Conservation (phyloP, 306 rosid genomes). For the Dalbergia cultrata region DNA sequence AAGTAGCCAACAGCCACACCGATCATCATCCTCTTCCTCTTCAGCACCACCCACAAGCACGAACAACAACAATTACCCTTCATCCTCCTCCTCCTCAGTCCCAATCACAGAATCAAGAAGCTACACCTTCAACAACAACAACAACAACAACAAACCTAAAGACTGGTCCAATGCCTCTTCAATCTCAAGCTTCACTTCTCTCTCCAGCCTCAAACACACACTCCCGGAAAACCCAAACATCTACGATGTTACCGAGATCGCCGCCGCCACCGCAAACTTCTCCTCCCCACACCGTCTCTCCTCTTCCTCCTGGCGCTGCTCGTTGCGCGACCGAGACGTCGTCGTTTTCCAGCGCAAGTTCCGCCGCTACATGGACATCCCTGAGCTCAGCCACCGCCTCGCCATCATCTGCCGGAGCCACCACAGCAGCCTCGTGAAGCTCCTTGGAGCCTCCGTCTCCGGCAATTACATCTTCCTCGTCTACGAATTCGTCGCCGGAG, state of each 20-base stretch:
- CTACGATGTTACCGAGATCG: slow-evolving; percentile 73
- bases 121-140: slow-evolving; percentile 26
- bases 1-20: not conserved
- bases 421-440: slow-evolving; percentile 75
- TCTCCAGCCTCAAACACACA: slow-evolving; percentile 64
- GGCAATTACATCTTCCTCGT: slow-evolving; percentile 69
- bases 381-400: slow-evolving; percentile 64
- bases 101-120: slow-evolving; percentile 51
- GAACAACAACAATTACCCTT: slow-evolving; percentile 6
- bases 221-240: slow-evolving; percentile 80
- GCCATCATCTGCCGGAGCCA: slow-evolving; percentile 70
- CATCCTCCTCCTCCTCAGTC: slow-evolving; percentile 22
- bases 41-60: not conserved
- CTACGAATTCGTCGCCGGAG: slow-evolving; percentile 79
- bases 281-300: slow-evolving; percentile 40
- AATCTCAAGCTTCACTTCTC: slow-evolving; percentile 61
- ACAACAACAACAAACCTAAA: not conserved
- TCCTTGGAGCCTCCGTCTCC: slow-evolving; percentile 82
- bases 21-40: not conserved
- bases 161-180: slow-evolving; percentile 67
- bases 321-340: slow-evolving; percentile 61
- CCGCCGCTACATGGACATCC: slow-evolving; percentile 59
- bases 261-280: slow-evolving; percentile 71
- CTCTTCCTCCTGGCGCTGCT: slow-evolving; percentile 82
- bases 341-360: slow-evolving; percentile 74